Percentiles rank a stretch among this genome's conserved stretches.
Evolutionary conservation across 768 basidiomycete species (phyloP).

Genomic region (Brasilioporus rufonigricans): DNA sequence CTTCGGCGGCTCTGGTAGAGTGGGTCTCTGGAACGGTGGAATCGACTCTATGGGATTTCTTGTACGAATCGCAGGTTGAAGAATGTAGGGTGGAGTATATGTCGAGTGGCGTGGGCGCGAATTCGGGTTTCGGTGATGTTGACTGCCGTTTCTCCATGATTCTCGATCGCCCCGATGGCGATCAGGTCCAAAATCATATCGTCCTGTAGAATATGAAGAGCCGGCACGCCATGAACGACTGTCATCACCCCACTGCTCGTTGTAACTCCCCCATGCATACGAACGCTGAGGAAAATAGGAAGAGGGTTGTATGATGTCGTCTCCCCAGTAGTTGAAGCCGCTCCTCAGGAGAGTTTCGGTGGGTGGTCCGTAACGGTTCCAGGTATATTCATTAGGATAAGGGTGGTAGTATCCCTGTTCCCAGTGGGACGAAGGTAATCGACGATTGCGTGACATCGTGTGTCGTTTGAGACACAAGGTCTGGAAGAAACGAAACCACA

Average conservation of each 20-base stretch:
- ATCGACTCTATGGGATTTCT: conserved; percentile 5
- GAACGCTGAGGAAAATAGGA: conserved; percentile 6
- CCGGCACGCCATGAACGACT: conserved; percentile 8
- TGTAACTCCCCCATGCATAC: conserved; percentile 1
- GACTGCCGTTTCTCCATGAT: conserved; percentile 5
- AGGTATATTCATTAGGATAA: conserved; percentile 7
- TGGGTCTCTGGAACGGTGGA: neutral
- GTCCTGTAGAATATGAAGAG: conserved; percentile 10
- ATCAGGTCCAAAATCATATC: conserved; percentile 2
- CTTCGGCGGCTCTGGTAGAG: neutral
- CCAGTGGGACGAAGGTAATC: neutral
- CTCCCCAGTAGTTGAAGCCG: conserved; percentile 26
- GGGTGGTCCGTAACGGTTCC: conserved; percentile 10
- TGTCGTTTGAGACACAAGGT: conserved; percentile 3
- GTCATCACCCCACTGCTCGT: conserved; percentile 13
- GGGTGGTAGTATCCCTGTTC: neutral
- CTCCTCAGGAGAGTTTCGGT: neutral
- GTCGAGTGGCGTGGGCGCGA: conserved; percentile 12
- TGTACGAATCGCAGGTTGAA: conserved; percentile 7
- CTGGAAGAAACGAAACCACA: conserved; percentile 1
- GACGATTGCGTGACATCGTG: conserved; percentile 17
- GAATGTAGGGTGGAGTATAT: conserved; percentile 6
- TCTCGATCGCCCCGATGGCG: conserved; percentile 5
- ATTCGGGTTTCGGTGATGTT: neutral
- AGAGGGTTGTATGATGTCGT: conserved; percentile 2